A percentile compares a stretch with the other conserved stretches of the same genome.
These are phyloP conservation scores for Penicillium bialowiezense DNA, from an alignment of 495 filamentous ascomycete genomes.

Conservation along the genomic window DNA sequence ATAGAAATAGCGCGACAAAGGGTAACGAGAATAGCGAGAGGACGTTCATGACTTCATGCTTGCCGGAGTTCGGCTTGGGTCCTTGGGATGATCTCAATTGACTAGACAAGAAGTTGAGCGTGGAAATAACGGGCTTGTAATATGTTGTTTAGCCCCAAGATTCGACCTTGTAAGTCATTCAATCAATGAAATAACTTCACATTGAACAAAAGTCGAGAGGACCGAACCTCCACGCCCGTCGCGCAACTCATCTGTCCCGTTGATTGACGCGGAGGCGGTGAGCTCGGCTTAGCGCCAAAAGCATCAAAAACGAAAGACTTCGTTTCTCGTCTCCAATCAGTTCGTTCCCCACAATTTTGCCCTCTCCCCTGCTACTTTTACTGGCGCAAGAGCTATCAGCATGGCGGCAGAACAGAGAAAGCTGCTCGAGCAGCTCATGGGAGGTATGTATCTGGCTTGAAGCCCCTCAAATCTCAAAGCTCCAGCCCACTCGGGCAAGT, in stretches of 20 bases:
- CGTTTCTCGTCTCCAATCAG: constrained; percentile 9
- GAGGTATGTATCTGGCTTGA: constrained; percentile 37
- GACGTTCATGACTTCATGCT: constrained; percentile 57
- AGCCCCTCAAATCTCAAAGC: constrained; percentile 4
- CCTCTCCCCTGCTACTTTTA: constrained; percentile 2
- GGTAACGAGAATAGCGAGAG: constrained; percentile 37
- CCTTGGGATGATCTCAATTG: constrained; percentile 17
- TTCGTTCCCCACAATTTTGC: constrained; percentile 8
- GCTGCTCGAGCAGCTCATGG: constrained; percentile 82
- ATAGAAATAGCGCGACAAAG: constrained; percentile 33
- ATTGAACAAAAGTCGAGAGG: not conserved
- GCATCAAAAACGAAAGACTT: constrained; percentile 24
- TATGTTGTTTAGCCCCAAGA: constrained; percentile 1
- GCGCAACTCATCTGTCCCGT: constrained; percentile 19
- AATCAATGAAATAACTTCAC: not conserved
- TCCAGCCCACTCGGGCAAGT: constrained; percentile 1
- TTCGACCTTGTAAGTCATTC: not conserved
- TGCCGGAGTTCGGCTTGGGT: constrained; percentile 29
- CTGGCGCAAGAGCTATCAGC: constrained; percentile 16
- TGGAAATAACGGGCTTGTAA: not conserved
- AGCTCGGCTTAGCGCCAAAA: constrained; percentile 25
- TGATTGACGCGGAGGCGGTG: constrained; percentile 20
- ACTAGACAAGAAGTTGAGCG: not conserved
- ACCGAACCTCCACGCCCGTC: not conserved
- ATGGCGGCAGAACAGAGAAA: constrained; percentile 97